phyloP scores from a whole-genome alignment of 1,139 yeast genomes.

The Candida gigantensis region DNA sequence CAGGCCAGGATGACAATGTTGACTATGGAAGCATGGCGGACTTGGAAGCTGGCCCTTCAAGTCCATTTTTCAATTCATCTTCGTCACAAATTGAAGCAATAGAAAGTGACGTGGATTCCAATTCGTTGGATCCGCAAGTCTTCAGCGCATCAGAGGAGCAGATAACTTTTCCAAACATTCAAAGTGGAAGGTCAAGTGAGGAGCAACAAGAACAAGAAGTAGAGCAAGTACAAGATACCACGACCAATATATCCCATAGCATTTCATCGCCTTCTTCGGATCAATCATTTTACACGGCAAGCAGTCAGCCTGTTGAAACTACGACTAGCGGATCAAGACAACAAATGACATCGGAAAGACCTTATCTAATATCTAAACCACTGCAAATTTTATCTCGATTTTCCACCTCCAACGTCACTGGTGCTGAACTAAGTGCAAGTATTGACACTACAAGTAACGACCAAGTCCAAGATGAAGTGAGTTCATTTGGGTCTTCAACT shows the following conservation, averaged over 20 bases:
- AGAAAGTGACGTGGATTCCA: constrained; percentile 4
- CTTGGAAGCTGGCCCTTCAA: constrained; percentile 17
- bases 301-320: constrained; percentile 7
- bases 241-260: no score
- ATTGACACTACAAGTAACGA: constrained; percentile 25
- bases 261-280: no score
- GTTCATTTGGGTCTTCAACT: constrained; percentile 7
- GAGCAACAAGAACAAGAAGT: no score
- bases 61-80: constrained; percentile 10
- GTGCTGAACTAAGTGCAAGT: constrained; percentile 24
- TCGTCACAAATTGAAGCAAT: constrained; percentile 12
- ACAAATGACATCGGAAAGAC: constrained; percentile 4
- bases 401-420: constrained; percentile 3
- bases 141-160: no score
- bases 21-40: constrained; percentile 24
- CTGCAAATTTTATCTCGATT: constrained; percentile 30
- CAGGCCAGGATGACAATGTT: constrained; percentile 18
- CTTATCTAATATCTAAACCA: constrained; percentile 21
- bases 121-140: not conserved
- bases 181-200: no score
- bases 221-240: no score
- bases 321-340: constrained; percentile 2
- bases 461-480: constrained; percentile 8
- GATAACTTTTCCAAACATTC: no score
- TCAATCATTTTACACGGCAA: constrained; percentile 10